Percentiles rank a stretch among this genome's conserved stretches.
Evolutionary conservation across 2,329 filamentous ascomycete species (phyloP).

Genomic region (Fusarium decemcellulare): DNA sequence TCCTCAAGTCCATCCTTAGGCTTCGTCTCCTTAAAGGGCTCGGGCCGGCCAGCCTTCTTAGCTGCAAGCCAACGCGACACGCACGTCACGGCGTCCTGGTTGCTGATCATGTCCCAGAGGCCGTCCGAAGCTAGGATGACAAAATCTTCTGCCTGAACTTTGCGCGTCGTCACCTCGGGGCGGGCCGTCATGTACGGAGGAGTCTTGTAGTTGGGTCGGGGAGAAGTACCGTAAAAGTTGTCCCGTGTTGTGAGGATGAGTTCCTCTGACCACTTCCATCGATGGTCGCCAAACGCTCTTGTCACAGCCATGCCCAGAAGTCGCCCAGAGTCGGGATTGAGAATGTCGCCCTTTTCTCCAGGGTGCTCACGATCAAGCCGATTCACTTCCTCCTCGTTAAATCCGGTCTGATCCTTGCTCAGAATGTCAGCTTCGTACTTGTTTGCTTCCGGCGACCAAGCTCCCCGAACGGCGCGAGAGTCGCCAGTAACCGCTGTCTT

Average conservation of each 20-base stretch:
- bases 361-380: constrained; percentile 72
- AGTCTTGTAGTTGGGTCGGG: constrained; percentile 61
- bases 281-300: constrained; percentile 77
- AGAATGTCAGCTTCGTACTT: constrained; percentile 68
- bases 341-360: constrained; percentile 69
- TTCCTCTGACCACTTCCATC: constrained; percentile 75
- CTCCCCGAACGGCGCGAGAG: constrained; percentile 75
- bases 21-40: constrained; percentile 39
- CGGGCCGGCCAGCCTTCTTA: constrained; percentile 43
- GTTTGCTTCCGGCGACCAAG: constrained; percentile 54
- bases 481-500: constrained; percentile 78
- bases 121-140: constrained; percentile 78
- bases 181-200: constrained; percentile 79
- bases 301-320: constrained; percentile 74
- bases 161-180: constrained; percentile 72
- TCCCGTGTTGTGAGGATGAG: constrained; percentile 54
- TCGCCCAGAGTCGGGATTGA: constrained; percentile 64
- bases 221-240: constrained; percentile 63
- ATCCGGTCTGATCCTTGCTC: constrained; percentile 76
- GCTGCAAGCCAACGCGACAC: constrained; percentile 67
- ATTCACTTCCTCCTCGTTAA: constrained; percentile 70
- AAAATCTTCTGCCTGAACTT: constrained; percentile 66
- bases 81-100: constrained; percentile 69
- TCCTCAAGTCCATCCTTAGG: constrained; percentile 37
- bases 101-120: constrained; percentile 74